Evolutionary conservation across 805 yeast species (phyloP).

Genomic region (Candida easanensis): DNA sequence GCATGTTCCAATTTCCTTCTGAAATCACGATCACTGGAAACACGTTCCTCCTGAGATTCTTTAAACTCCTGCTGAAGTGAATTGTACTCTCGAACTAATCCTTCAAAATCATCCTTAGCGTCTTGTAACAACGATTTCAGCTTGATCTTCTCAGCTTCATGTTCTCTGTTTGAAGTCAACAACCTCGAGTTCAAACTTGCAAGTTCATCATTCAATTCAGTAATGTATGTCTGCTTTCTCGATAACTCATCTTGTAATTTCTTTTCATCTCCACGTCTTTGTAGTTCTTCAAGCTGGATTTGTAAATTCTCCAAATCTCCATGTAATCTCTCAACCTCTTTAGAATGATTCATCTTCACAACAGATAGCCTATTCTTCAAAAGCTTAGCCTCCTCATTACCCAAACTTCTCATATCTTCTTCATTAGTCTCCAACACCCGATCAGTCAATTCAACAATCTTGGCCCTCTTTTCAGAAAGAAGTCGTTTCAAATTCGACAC

Average conservation of each 20-base stretch:
- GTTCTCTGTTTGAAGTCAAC: constrained; percentile 10
- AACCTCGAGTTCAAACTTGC: constrained; percentile 13
- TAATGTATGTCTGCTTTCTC: constrained; percentile 14
- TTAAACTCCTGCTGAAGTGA: constrained; percentile 24
- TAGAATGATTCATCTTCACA: constrained; percentile 23
- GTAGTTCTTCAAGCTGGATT: constrained; percentile 2
- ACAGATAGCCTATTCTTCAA: constrained; percentile 22
- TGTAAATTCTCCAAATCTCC: constrained; percentile 17
- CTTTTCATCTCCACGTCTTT: constrained; percentile 5
- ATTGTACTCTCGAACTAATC: constrained; percentile 25
- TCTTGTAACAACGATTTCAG: constrained; percentile 13
- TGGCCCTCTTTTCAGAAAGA: constrained; percentile 19
- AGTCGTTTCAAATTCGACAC: constrained; percentile 14
- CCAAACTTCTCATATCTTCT: constrained; percentile 3
- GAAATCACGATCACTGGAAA: constrained; percentile 33
- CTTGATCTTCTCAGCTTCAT: constrained; percentile 14
- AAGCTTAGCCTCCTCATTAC: constrained; percentile 18
- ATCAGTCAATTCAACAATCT: constrained; percentile 14
- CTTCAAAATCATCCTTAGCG: constrained; percentile 17
- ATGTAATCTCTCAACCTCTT: constrained; percentile 20
- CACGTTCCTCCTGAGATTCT: constrained; percentile 20
- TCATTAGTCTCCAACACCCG: constrained; percentile 16
- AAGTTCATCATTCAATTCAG: constrained; percentile 20
- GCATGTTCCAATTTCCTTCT: constrained; percentile 32
- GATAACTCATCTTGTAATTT: constrained; percentile 14